Percentiles rank a stretch among this genome's conserved stretches.
Evolutionary conservation across 441 rosid genomes (phyloP).

Genomic region (Breynia disticha): DNA sequence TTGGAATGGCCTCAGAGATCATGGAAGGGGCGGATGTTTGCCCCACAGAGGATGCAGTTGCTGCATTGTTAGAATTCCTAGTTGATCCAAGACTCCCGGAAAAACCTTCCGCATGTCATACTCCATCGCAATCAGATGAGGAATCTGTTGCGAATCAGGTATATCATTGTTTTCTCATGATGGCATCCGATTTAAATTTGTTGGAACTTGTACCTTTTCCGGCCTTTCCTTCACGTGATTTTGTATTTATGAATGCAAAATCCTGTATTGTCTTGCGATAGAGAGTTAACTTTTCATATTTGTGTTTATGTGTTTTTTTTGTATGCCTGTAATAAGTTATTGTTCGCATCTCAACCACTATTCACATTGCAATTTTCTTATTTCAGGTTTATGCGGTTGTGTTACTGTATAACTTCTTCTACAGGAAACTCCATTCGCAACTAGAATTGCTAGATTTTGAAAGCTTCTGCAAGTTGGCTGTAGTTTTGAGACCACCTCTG

Average conservation of each 20-base stretch:
- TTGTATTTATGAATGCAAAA: neutral
- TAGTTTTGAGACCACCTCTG: constrained; percentile 42
- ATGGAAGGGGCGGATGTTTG: constrained; percentile 31
- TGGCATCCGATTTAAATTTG: too few relatives aligned
- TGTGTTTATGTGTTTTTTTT: neutral
- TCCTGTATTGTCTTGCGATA: neutral
- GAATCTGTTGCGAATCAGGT: constrained; percentile 75
- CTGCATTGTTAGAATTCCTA: constrained; percentile 42
- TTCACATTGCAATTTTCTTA: constrained; percentile 8
- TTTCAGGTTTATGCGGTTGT: constrained; percentile 65
- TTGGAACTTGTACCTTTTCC: neutral
- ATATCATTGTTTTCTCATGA: neutral
- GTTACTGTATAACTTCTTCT: constrained; percentile 63
- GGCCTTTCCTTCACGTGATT: neutral
- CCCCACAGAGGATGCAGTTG: constrained; percentile 60
- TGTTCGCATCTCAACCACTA: neutral
- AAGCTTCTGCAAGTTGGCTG: constrained; percentile 55
- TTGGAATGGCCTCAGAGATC: constrained; percentile 9
- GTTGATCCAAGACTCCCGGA: constrained; percentile 68
- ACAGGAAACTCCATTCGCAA: constrained; percentile 47
- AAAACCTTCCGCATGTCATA: constrained; percentile 23
- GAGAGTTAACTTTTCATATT: neutral
- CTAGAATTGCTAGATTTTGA: constrained; percentile 42
- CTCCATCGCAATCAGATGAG: constrained; percentile 32
- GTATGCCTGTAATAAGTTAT: neutral